phyloP scores from a whole-genome alignment of 2,329 filamentous ascomycete genomes.

The Xylariaceae sp. region DNA sequence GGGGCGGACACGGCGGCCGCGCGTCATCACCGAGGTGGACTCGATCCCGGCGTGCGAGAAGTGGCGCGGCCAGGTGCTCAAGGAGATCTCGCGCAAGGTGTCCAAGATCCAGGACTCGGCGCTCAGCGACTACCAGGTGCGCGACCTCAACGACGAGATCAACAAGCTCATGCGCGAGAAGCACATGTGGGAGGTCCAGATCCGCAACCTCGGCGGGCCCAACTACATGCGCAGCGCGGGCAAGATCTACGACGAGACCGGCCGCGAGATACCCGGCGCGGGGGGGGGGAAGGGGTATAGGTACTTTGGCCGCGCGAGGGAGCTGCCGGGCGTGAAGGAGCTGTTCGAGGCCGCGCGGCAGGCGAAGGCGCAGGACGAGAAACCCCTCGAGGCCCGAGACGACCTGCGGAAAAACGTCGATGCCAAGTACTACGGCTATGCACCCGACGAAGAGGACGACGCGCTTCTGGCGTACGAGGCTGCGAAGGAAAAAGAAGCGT shows the following conservation, averaged over 20 bases:
- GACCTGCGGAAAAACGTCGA: slow-evolving; percentile 81
- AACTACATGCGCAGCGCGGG: slow-evolving; percentile 87
- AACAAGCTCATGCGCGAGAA: slow-evolving; percentile 99
- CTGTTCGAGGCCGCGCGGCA: slow-evolving; percentile 81
- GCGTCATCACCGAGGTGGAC: slow-evolving; percentile 85
- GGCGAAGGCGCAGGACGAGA: slow-evolving; percentile 59
- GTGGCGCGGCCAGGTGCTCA: slow-evolving; percentile 97
- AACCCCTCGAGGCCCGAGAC: slow-evolving; percentile 69
- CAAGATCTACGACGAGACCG: slow-evolving; percentile 76
- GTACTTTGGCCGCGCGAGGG: slow-evolving; percentile 89
- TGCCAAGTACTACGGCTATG: slow-evolving; percentile 95
- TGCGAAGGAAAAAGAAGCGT: slow-evolving; percentile 81
- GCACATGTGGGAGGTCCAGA: slow-evolving; percentile 98
- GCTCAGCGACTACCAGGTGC: slow-evolving; percentile 95
- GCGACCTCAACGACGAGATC: slow-evolving; percentile 98
- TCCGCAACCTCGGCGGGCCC: slow-evolving; percentile 91
- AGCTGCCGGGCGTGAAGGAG: slow-evolving; percentile 94
- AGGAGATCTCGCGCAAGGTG: slow-evolving; percentile 96
- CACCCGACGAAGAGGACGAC: slow-evolving; percentile 88
- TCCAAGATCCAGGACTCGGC: slow-evolving; percentile 91
- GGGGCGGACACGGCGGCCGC: slow-evolving; percentile 85
- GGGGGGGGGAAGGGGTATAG: slow-evolving; percentile 87
- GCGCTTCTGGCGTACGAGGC: slow-evolving; percentile 80
- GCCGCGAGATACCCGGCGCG: slow-evolving; percentile 70
- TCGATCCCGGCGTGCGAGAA: slow-evolving; percentile 90